Evolutionary conservation across 768 basidiomycete species (phyloP), one percentile per base, ranked within the genome.

Genomic region (Suillus ampliporus): DNA sequence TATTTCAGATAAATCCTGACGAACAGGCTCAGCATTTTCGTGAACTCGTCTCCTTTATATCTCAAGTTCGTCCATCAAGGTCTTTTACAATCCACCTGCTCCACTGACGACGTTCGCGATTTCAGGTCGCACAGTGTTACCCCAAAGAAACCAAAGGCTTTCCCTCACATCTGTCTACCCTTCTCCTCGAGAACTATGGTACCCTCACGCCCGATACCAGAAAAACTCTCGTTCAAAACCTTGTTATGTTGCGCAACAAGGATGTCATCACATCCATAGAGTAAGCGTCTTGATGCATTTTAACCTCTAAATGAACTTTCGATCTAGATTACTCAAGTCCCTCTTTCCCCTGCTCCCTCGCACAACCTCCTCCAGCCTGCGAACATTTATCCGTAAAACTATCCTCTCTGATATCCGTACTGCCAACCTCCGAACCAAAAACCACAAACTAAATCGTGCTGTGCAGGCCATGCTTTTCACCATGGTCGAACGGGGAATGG

Each of bases 271-370:
- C 91, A 10, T 97, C 95, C 31, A 89, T 96, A 74, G 91, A 95
- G 97, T 97, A 65, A 68, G 92, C 81, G 4, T 14, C 37, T 6
- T 31, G 28, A 40, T 58, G 17, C 19, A 26, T 62, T 21, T 21
- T 61, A 14, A 26, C 26, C n/a, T 34, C 62, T 57, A 28, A 64
- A 50, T 61, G 5, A 41, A n/a, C 26, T 7, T 21, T 57, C 57
- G 9, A 47, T 56, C 47, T 68, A 99, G 97, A 62, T 86, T 99
- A 10, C 83, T 99, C 57, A 91, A 89, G 73, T 89, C 87, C 1
- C 83, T 99, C n/a, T 97, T 99, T 70, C 97, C 97, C 14, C 85
- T 99, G 1, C 88, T 99, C 0, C 92, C 97, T n/a, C 89, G 92
- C 43, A 96, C 95, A 1, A 91, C 94, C 9, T 97, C 96, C 0